phyloP scores from a whole-genome alignment of 2,329 filamentous ascomycete species.

The Venturia oleaginea region DNA sequence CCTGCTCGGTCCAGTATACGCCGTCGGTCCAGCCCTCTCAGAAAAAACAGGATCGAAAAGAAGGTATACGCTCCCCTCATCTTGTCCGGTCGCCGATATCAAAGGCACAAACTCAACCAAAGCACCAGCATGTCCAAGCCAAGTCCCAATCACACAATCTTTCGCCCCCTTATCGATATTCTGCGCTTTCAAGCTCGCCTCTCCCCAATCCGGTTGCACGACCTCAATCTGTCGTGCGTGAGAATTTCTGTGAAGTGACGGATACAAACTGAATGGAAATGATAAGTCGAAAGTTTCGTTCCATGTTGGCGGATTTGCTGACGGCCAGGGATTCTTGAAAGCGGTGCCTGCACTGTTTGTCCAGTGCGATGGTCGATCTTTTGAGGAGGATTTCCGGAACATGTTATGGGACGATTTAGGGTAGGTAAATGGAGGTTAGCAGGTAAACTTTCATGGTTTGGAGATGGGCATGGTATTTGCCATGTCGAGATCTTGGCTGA shows the following conservation, averaged over 20 bases:
- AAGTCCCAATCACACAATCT: constrained; percentile 10
- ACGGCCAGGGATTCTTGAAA: constrained; percentile 14
- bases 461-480: background rate
- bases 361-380: constrained; percentile 3
- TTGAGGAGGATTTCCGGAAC: background rate
- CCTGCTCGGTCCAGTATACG: constrained; percentile 8
- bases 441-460: background rate
- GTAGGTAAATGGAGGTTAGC: background rate
- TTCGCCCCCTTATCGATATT: background rate
- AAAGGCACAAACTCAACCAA: constrained; percentile 9
- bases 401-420: background rate
- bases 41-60: constrained; percentile 14
- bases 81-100: background rate
- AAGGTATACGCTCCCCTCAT: background rate
- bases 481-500: background rate
- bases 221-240: constrained; percentile 6
- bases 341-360: constrained; percentile 6
- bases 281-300: constrained; percentile 3
- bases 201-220: constrained; percentile 12
- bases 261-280: constrained; percentile 6
- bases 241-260: background rate
- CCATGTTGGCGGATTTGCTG: constrained; percentile 11
- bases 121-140: constrained; percentile 13
- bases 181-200: background rate
- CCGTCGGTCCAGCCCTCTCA: constrained; percentile 6